Conservation (phyloP, 2,329 filamentous ascomycete species). For the Neopestalotiopsis clavispora region DNA sequence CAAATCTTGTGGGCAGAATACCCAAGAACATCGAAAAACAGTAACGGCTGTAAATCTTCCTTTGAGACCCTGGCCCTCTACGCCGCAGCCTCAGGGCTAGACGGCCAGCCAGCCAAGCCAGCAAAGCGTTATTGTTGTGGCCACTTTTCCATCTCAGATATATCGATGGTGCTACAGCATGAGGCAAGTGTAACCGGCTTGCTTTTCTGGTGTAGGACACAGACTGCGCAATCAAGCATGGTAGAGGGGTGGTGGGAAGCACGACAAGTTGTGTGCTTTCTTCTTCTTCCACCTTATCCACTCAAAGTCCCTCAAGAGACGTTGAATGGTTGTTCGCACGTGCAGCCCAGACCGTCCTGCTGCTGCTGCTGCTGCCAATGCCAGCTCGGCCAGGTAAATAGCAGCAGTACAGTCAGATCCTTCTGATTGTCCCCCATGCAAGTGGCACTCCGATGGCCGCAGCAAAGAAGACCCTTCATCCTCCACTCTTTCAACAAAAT, state of each 20-base stretch:
- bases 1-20: not conserved
- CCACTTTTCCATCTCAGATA: conserved; percentile 24
- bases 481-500: not conserved
- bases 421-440: not conserved
- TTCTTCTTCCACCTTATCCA: not conserved
- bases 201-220: conserved; percentile 28
- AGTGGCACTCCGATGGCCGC: not conserved
- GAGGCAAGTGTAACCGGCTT: conserved; percentile 32
- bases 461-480: not conserved
- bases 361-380: not conserved
- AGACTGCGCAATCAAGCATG: conserved; percentile 23
- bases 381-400: not conserved
- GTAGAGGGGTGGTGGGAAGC: conserved; percentile 20
- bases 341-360: not conserved
- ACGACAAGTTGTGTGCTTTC: not conserved
- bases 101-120: not conserved
- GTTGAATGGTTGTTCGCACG: conserved; percentile 7
- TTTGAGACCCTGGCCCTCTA: not conserved
- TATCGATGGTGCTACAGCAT: conserved; percentile 34
- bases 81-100: not conserved
- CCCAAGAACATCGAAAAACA: not conserved
- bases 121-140: not conserved
- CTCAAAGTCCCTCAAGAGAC: not conserved
- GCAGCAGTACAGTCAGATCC: conserved; percentile 1
- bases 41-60: not conserved